Base-by-base conservation (phyloP, 2,329 filamentous ascomycete genomes). In the Exophiala sideris region DNA sequence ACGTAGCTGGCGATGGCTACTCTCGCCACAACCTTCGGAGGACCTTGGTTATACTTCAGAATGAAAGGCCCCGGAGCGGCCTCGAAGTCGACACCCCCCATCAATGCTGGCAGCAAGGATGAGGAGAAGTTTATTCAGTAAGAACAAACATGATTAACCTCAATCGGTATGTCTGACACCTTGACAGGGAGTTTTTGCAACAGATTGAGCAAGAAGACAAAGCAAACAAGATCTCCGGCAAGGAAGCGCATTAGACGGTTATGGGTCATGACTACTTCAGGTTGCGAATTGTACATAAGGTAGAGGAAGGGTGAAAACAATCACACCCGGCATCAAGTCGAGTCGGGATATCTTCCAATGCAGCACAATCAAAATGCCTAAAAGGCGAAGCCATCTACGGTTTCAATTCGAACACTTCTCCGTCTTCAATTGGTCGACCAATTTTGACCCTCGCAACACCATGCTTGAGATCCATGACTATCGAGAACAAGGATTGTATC, bases 51-150 rank as follows among this genome's bases (percentile, higher is more conserved):
- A 29, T 29, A 29, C 24, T 68, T 76, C 60, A 71, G 73, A 45
- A 71, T 73, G 62, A 68, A 75, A 57, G 75, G 76, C 57, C 75
- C 75, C 59, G 67, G 68, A 51, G 70, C 73, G 62, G 76, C 78
- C 67, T 70, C 74, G 63, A 68, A 74, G 58, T 71, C 74, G 60
- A 72, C 72, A 56, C 83, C 83, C 51, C 79, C 82, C 39, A 82
- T 85, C 72, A 82, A 84, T 67, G 83, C 83, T 49, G 74, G 76
- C 66, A 85, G 80, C 74, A 84, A 84, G 72, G 83, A 85, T 64
- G 83, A 86, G 74, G 83, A 85, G 74, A 78, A 79, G 66, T 86
- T 86, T 71, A 83, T 86, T 67, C 80, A 84, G 83, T 86, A 80
- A 55, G 51, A 29, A 48, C 54, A 50, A 39, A 48, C 42, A 9